Base-by-base conservation (phyloP, 257 asterid genomes). In the Plantago ovata region DNA sequence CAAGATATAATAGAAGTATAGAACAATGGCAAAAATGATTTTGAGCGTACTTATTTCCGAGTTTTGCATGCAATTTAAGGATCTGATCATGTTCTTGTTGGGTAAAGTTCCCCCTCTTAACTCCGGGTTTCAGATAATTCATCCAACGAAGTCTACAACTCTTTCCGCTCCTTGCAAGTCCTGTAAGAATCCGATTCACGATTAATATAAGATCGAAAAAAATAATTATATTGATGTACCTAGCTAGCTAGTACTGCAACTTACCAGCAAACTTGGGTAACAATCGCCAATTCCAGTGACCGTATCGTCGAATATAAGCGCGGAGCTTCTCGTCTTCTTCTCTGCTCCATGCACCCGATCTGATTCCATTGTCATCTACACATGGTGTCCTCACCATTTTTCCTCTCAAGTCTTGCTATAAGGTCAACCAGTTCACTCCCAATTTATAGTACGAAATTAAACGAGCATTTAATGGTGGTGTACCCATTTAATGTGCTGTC, bases 61-160 rank as follows among this genome's bases (percentile, higher is more conserved):
- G 71, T 44, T 66, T 7, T 1, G 61, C 61, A 10, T 69, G 83
- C 56, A 69, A 32, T 69, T 58, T 14, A 9, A 66, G 38, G 32
- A 80, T 67, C 9, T 69, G 61, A 53, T 74, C 56, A 9, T 63
- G 74, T 61, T 80, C 83, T 61, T 74, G 65, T 44, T 38, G 62
- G 62, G 56, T 63, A 52, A 58, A 80, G 11, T 53, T 66, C 6
- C 83, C 86, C 12, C 62, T 55, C 56, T 71, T 80, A 38, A 77
- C 46, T n/a, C 68, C 72, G 0, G 81, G 81, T 46, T 73, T 76
- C 46, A 79, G 57, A 46, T 79, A 56, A 68, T 79, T 79, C 77
- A 76, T 68, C 77, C 82, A 80, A 12, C 86, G 56, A 10, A 77
- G 41, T 60, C 86, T 77, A 50, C 83, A 77, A 53, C 79, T 77